Evolutionary conservation across 2,329 filamentous ascomycete genomes (phyloP), one percentile per base, ranked within the genome.

Genomic region (Ceratocystis eucalypticola): DNA sequence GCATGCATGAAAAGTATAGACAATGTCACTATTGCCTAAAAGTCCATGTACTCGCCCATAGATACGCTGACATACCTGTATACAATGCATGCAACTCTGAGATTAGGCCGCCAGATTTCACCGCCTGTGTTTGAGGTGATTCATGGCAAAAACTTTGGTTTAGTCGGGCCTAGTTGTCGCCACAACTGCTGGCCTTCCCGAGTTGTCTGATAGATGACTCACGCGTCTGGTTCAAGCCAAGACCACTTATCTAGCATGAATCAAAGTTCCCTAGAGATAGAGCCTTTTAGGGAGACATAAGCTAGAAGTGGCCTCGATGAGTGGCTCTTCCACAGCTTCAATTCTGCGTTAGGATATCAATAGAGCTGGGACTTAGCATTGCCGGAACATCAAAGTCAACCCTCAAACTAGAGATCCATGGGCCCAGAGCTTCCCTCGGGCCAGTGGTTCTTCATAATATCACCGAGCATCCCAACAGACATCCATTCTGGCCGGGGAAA

Each of bases 401-500:
- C 4, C 20, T 8, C 22, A 3, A 22, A 15, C 15, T 59, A 59
- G 12, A 59, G 22, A 30, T 33, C 28, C 1, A 33, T 7, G n/a
- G 53, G 53, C n/a, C 53, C 53, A 30, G 28, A 30, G 28, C 53
- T 59, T 20, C 53, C 53, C 28, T 59, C 53, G 28, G 53, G 53
- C 53, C 53, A 59, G 28, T 59, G 53, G 53, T 59, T 46, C 41
- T 17, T 22, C 28, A 63, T 63, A n/a, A 63, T 10, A 4, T 63
- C 41, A n/a, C 61, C 22, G 25, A 48, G 17, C 41, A 30, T 48
- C n/a, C 46, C 41, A 15, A 45, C 20, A n/a, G 61, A 63, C 61
- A 63, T 63, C 61, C 46, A 63, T 33, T 63, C 64, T 17, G 64
- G 64, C 2, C 64, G 55, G 3, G 64, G 64, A 20, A 65, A 61